phyloP scores from a whole-genome alignment of 208 protist species.

The Jaenimonas drosophilae region DNA sequence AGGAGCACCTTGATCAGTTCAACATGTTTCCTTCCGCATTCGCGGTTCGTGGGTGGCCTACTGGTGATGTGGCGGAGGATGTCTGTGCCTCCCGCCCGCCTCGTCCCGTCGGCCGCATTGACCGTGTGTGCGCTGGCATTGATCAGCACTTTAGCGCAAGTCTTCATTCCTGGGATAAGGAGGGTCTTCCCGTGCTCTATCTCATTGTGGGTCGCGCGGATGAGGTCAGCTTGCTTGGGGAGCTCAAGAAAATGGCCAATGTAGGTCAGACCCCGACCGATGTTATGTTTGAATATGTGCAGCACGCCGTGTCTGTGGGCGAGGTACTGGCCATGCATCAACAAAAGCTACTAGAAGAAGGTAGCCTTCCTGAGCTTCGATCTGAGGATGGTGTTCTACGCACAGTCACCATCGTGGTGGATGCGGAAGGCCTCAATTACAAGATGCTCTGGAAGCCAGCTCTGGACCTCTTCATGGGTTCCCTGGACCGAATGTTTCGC shows the following conservation, averaged over 20 bases:
- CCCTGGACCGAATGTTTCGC: slow-evolving; percentile 20
- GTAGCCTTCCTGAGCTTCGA: slow-evolving; percentile 3
- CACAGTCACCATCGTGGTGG: slow-evolving; percentile 40
- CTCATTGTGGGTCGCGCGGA: slow-evolving; percentile 18
- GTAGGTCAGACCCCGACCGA: slow-evolving; percentile 18
- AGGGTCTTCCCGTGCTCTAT: slow-evolving; percentile 25
- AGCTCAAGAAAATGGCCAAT: slow-evolving; percentile 17
- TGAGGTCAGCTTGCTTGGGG: slow-evolving; percentile 14
- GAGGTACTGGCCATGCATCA: slow-evolving; percentile 12
- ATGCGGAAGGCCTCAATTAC: slow-evolving; percentile 39
- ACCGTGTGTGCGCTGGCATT: slow-evolving; percentile 24
- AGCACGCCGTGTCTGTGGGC: slow-evolving; percentile 5
- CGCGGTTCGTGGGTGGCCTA: slow-evolving; percentile 27
- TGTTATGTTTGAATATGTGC: slow-evolving; percentile 19
- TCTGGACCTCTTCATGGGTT: slow-evolving; percentile 33
- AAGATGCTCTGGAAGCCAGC: slow-evolving; percentile 46
- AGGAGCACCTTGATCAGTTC: slow-evolving; percentile 18
- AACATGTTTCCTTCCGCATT: slow-evolving; percentile 29
- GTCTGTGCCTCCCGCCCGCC: slow-evolving; percentile 1
- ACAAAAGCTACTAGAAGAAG: slow-evolving; percentile 8
- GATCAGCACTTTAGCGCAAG: slow-evolving; percentile 8
- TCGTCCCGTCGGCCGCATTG: slow-evolving; percentile 6
- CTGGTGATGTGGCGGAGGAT: background rate
- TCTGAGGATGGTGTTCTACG: slow-evolving; percentile 6
- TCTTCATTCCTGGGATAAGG: slow-evolving; percentile 32